phyloP scores from a whole-genome alignment of 2,329 filamentous ascomycete species.

The Phyllosticta citribraziliensis region DNA sequence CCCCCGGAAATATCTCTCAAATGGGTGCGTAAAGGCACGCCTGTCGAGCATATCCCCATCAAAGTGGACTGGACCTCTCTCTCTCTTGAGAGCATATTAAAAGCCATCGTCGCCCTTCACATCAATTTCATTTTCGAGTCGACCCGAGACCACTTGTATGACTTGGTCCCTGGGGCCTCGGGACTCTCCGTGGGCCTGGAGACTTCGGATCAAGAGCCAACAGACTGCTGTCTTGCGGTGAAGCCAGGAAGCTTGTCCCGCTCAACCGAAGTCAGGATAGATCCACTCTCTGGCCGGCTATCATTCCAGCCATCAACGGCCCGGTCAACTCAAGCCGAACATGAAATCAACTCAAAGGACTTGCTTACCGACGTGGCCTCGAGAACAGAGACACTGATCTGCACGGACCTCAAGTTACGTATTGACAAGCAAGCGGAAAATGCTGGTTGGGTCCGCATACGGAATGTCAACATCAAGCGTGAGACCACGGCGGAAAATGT shows the following conservation, averaged over 20 bases:
- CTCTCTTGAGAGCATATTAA: conserved; percentile 65
- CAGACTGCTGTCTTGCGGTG: conserved; percentile 57
- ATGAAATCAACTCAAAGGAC: conserved; percentile 52
- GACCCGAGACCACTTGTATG: conserved; percentile 51
- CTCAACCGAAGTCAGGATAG: conserved; percentile 53
- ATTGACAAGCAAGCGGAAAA: conserved; percentile 51
- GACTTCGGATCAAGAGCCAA: conserved; percentile 52
- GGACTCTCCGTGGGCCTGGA: conserved; percentile 50
- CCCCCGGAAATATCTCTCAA: conserved; percentile 46
- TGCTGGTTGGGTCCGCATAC: conserved; percentile 53
- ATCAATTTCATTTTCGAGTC: conserved; percentile 60
- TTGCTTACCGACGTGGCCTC: conserved; percentile 48
- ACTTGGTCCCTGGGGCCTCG: conserved; percentile 46
- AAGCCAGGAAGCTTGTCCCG: conserved; percentile 56
- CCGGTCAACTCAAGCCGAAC: conserved; percentile 45
- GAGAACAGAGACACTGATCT: conserved; percentile 53
- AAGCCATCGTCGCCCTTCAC: conserved; percentile 65
- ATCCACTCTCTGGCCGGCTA: conserved; percentile 69
- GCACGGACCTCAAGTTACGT: conserved; percentile 50
- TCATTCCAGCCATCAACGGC: conserved; percentile 50
- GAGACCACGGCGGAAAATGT: conserved; percentile 20
- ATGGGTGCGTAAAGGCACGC: conserved; percentile 78
- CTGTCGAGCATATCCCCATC: conserved; percentile 60
- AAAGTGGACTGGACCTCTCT: conserved; percentile 56
- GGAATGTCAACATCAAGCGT: conserved; percentile 32